phyloP scores from a whole-genome alignment of 192 early-diverging fungal species.

The Podila epigama region DNA sequence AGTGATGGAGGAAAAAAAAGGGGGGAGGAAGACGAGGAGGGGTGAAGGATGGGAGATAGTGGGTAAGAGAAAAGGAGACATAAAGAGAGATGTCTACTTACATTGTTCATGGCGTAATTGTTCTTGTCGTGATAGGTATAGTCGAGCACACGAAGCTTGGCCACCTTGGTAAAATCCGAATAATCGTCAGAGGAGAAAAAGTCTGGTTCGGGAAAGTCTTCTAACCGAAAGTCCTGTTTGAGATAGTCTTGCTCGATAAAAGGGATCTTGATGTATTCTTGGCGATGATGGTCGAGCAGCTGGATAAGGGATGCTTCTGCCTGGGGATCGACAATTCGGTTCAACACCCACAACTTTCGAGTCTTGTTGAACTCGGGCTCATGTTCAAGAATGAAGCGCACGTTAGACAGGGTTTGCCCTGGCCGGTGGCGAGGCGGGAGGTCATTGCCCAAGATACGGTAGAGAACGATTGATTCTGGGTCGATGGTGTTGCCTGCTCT shows the following conservation, averaged over 20 bases:
- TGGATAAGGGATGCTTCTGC: slow-evolving; percentile 63
- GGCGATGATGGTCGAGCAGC: slow-evolving; percentile 55
- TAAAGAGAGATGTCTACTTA: no score
- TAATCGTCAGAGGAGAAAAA: slow-evolving; percentile 70
- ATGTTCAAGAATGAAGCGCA: slow-evolving; percentile 66
- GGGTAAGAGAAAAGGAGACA: no score
- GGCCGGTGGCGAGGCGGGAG: slow-evolving; percentile 67
- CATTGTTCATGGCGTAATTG: slow-evolving; percentile 73
- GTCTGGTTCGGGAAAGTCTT: slow-evolving; percentile 69
- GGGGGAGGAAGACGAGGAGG: no score
- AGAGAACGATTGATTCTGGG: slow-evolving; percentile 53
- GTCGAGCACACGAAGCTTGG: slow-evolving; percentile 63
- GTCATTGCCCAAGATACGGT: slow-evolving; percentile 69
- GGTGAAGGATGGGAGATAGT: no score
- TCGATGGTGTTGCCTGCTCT: slow-evolving; percentile 11
- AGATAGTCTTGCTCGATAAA: slow-evolving; percentile 62
- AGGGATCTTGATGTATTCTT: slow-evolving; percentile 64
- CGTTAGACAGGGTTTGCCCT: slow-evolving; percentile 66
- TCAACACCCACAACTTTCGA: slow-evolving; percentile 64
- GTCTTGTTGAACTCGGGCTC: slow-evolving; percentile 64
- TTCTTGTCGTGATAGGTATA: slow-evolving; percentile 73
- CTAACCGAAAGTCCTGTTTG: slow-evolving; percentile 62
- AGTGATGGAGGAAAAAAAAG: no score
- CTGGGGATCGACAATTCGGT: slow-evolving; percentile 65
- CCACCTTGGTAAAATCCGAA: slow-evolving; percentile 61